Evolutionary conservation across 2,329 filamentous ascomycete genomes (phyloP).

Genomic region (Calonectria pseudoturangicola): DNA sequence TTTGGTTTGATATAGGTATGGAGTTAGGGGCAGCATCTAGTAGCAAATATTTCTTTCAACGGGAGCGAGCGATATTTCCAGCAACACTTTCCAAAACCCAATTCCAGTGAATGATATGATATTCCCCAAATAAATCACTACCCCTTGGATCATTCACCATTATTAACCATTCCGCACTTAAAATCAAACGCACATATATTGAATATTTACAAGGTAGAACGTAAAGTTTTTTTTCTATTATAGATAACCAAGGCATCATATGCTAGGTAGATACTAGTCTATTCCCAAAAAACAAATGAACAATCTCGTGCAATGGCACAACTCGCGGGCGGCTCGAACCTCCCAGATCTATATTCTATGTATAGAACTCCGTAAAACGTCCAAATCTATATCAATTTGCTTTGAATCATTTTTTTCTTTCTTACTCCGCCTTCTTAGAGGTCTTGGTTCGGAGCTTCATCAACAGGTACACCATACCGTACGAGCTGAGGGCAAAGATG

Average conservation of each 20-base stretch:
- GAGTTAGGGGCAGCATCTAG: background rate
- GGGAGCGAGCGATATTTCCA: background rate
- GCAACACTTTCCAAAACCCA: too few species aligned
- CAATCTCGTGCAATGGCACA: slow-evolving; percentile 25
- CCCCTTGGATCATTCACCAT: background rate
- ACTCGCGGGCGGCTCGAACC: background rate
- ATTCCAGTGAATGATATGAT: too few species aligned
- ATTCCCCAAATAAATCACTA: too few species aligned
- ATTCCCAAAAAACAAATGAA: slow-evolving; percentile 22
- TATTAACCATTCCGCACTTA: background rate
- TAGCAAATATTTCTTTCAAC: background rate
- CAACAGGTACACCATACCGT: slow-evolving; percentile 66
- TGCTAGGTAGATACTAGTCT: slow-evolving; percentile 12
- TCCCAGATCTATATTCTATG: slow-evolving; percentile 29
- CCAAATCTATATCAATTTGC: background rate
- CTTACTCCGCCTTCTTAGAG: slow-evolving; percentile 66
- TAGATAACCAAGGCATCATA: slow-evolving; percentile 24
- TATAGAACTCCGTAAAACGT: background rate
- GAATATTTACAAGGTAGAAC: slow-evolving; percentile 19
- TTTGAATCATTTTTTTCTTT: background rate
- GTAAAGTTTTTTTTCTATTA: slow-evolving; percentile 21
- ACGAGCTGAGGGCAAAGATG: slow-evolving; percentile 73
- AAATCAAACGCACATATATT: slow-evolving; percentile 28
- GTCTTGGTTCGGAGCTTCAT: slow-evolving; percentile 71
- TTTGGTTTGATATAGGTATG: background rate